Conservation (phyloP, 495 filamentous ascomycete genomes). For the Penicillium verhagenii region DNA sequence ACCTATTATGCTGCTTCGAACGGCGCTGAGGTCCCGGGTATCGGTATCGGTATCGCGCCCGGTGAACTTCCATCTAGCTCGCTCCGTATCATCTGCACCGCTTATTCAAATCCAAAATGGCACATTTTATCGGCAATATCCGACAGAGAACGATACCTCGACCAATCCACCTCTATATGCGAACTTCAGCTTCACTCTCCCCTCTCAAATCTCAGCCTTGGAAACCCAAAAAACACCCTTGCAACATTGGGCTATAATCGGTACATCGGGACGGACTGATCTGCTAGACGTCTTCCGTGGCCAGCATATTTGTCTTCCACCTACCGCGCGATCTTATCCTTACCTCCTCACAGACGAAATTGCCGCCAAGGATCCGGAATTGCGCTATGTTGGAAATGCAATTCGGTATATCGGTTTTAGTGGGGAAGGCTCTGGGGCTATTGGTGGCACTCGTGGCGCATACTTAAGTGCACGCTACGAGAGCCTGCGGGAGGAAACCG, state of each 20-base stretch:
- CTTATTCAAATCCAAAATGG: slow-evolving; percentile 71
- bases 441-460: slow-evolving; percentile 61
- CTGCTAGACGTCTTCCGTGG: slow-evolving; percentile 75
- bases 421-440: slow-evolving; percentile 55
- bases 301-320: slow-evolving; percentile 68
- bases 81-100: slow-evolving; percentile 38
- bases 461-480: slow-evolving; percentile 95
- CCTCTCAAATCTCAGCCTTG: slow-evolving; percentile 39
- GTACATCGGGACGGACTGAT: slow-evolving; percentile 68
- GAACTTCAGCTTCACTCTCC: slow-evolving; percentile 63
- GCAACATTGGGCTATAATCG: slow-evolving; percentile 74
- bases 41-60: background rate
- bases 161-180: slow-evolving; percentile 62
- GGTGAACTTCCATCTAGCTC: background rate
- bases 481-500: slow-evolving; percentile 77
- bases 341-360: slow-evolving; percentile 67
- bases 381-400: slow-evolving; percentile 59
- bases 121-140: slow-evolving; percentile 81
- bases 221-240: slow-evolving; percentile 3
- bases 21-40: background rate
- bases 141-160: slow-evolving; percentile 45
- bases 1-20: background rate
- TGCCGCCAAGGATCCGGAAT: slow-evolving; percentile 47
- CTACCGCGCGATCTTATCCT: slow-evolving; percentile 69
- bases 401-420: slow-evolving; percentile 82